Conservation (phyloP, 1,284 basidiomycete species). For the Tremellales sp. region DNA sequence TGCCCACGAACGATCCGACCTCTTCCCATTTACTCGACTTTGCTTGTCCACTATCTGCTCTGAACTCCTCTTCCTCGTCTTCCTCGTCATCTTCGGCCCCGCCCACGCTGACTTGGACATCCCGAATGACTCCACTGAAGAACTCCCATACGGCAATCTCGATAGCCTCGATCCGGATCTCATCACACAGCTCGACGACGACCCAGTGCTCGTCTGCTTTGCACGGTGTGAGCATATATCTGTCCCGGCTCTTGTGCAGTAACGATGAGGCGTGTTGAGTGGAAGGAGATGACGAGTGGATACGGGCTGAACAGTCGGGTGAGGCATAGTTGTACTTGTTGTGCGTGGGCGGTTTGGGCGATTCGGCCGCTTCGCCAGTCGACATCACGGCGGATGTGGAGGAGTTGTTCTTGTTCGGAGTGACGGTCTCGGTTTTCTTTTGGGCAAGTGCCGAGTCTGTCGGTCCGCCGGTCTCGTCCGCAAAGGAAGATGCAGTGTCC, state of each 20-base stretch:
- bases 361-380: neutral
- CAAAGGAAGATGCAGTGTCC: neutral
- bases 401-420: slow-evolving; percentile 6
- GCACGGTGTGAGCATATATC: slow-evolving; percentile 97
- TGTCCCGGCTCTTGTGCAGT: slow-evolving; percentile 83
- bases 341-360: slow-evolving; percentile 11
- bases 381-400: slow-evolving; percentile 1
- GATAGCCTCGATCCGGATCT: slow-evolving; percentile 91
- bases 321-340: slow-evolving; percentile 89
- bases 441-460: slow-evolving; percentile 18
- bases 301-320: slow-evolving; percentile 85
- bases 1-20: slow-evolving; percentile 70
- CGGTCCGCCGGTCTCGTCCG: slow-evolving; percentile 5
- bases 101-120: slow-evolving; percentile 80
- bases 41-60: slow-evolving; percentile 9
- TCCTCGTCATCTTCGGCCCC: slow-evolving; percentile 70
- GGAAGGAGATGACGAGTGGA: slow-evolving; percentile 74
- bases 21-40: slow-evolving; percentile 48
- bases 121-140: slow-evolving; percentile 94
- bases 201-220: slow-evolving; percentile 70
- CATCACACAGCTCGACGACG: slow-evolving; percentile 93
- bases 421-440: slow-evolving; percentile 18
- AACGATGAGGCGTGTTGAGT: slow-evolving; percentile 82
- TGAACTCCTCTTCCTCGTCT: slow-evolving; percentile 50
- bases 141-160: slow-evolving; percentile 97